Evolutionary conservation across 1,284 basidiomycete genomes (phyloP).

Genomic region (Ceratobasidium sp.): DNA sequence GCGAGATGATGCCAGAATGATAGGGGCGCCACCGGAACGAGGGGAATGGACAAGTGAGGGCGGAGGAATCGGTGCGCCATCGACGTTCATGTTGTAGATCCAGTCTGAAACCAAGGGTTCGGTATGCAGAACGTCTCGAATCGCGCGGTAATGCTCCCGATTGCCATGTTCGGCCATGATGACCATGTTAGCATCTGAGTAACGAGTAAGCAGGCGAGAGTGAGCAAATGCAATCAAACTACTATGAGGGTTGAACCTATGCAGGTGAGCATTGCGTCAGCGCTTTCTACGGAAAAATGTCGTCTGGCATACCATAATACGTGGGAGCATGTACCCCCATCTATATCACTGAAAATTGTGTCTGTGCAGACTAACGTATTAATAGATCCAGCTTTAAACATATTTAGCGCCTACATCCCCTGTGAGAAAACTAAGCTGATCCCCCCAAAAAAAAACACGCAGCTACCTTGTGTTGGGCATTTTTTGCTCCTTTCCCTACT

Average conservation of each 20-base stretch:
- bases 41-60: conserved; percentile 55
- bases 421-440: not conserved
- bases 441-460: not conserved
- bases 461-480: not conserved
- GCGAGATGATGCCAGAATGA: conserved; percentile 58
- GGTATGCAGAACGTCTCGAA: conserved; percentile 55
- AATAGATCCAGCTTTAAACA: conserved; percentile 11
- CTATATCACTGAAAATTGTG: conserved; percentile 21
- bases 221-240: conserved; percentile 69
- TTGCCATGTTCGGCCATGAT: conserved; percentile 71
- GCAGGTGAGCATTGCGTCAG: not conserved
- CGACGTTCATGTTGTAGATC: conserved; percentile 55
- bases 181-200: conserved; percentile 64
- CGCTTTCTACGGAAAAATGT: not conserved
- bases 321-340: conserved; percentile 27
- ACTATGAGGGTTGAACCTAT: conserved; percentile 70
- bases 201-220: conserved; percentile 61
- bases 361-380: conserved; percentile 29
- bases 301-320: conserved; percentile 7
- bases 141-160: conserved; percentile 63
- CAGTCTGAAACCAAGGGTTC: conserved; percentile 58
- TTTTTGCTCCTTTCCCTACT: not conserved
- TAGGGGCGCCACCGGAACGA: conserved; percentile 62
- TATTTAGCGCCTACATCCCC: not conserved
- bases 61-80: conserved; percentile 34